A percentile compares a stretch with the other conserved stretches of the same genome.
These are phyloP conservation scores for Fusarium sp. DNA, from an alignment of 2,329 filamentous ascomycete species.

Conservation along the genomic window DNA sequence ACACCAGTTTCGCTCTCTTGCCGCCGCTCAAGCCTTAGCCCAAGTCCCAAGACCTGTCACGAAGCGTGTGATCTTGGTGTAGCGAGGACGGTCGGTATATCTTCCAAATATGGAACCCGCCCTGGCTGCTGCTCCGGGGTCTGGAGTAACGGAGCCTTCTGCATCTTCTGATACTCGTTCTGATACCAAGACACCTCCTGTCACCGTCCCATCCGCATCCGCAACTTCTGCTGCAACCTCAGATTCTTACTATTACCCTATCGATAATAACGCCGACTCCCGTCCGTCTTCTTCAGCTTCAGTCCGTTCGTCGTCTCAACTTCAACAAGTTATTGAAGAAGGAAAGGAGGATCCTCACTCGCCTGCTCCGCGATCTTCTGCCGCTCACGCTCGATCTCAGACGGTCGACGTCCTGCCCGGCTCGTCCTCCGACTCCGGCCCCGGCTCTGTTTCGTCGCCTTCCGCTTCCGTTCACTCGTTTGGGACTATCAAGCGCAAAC, in stretches of 20 bases:
- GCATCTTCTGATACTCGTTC: slow-evolving; percentile 42
- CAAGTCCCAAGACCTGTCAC: slow-evolving; percentile 20
- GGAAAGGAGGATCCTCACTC: slow-evolving; percentile 8
- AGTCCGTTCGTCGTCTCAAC: slow-evolving; percentile 29
- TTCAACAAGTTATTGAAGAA: slow-evolving; percentile 2
- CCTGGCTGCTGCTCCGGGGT: slow-evolving; percentile 37
- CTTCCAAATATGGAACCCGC: slow-evolving; percentile 43
- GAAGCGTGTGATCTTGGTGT: slow-evolving; percentile 31
- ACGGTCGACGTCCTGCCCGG: slow-evolving; percentile 39
- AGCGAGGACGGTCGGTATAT: slow-evolving; percentile 39
- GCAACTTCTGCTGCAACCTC: slow-evolving; percentile 31
- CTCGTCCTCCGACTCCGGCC: slow-evolving; percentile 37
- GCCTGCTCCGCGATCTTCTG: slow-evolving; percentile 30
- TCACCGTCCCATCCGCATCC: slow-evolving; percentile 19
- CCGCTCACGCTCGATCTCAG: slow-evolving; percentile 42
- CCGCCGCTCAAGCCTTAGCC: slow-evolving; percentile 10
- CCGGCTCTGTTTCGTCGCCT: slow-evolving; percentile 21
- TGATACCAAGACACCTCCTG: slow-evolving; percentile 42
- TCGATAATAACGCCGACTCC: slow-evolving; percentile 26
- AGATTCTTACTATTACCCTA: slow-evolving; percentile 29
- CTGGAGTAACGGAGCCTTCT: slow-evolving; percentile 40
- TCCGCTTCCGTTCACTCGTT: slow-evolving; percentile 32
- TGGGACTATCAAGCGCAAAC: slow-evolving; percentile 66
- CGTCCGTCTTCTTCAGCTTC: slow-evolving; percentile 36
- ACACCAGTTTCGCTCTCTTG: slow-evolving; percentile 28